Conservation (phyloP, 345 rosid genomes). For the Lepidium sativum region DNA sequence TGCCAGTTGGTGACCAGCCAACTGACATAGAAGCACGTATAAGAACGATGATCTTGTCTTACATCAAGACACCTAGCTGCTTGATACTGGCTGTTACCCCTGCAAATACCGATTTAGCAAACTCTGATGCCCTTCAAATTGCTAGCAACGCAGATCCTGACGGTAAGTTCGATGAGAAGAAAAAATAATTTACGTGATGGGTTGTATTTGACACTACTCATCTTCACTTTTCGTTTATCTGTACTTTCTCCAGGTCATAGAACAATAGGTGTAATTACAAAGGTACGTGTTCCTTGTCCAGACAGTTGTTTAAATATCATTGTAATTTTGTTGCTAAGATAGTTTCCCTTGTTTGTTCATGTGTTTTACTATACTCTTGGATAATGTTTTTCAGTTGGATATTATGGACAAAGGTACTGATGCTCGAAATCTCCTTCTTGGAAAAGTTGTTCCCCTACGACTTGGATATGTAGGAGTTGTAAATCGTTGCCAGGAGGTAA, state of each 20-base stretch:
- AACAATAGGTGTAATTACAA: slow-evolving; percentile 65
- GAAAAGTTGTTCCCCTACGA: slow-evolving; percentile 49
- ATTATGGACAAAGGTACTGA: slow-evolving; percentile 68
- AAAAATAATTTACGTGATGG: not conserved
- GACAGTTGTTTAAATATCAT: not conserved
- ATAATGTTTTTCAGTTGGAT: slow-evolving; percentile 45
- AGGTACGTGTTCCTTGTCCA: slow-evolving; percentile 31
- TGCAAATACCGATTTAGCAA: slow-evolving; percentile 66
- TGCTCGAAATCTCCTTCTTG: slow-evolving; percentile 56
- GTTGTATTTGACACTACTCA: not conserved
- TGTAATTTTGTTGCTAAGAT: not conserved
- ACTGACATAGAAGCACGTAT: slow-evolving; percentile 51
- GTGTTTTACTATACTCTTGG: slow-evolving; percentile 4
- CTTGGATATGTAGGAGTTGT: slow-evolving; percentile 70
- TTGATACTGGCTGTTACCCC: slow-evolving; percentile 65
- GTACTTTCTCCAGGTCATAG: slow-evolving; percentile 43
- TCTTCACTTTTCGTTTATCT: not conserved
- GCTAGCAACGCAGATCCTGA: slow-evolving; percentile 56
- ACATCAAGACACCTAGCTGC: slow-evolving; percentile 42
- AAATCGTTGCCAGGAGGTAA: slow-evolving; percentile 67
- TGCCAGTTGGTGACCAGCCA: slow-evolving; percentile 73
- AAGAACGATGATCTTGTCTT: slow-evolving; percentile 45
- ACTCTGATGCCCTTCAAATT: slow-evolving; percentile 68
- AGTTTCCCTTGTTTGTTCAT: not conserved
- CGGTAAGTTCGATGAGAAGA: slow-evolving; percentile 22